phyloP scores from a whole-genome alignment of 495 filamentous ascomycete genomes.

The Neurospora tetraspora region DNA sequence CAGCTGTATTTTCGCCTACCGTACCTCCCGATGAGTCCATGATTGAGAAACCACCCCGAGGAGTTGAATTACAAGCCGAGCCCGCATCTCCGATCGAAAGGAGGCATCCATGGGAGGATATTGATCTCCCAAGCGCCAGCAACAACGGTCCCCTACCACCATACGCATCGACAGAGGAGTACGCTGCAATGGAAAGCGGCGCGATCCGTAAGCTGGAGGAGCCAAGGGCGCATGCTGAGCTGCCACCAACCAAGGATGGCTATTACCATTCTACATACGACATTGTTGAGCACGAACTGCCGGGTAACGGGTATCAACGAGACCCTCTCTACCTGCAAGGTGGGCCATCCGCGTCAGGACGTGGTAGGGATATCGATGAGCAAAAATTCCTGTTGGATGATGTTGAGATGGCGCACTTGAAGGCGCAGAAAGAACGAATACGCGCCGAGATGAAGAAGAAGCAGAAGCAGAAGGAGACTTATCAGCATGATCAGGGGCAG shows the following conservation, averaged over 20 bases:
- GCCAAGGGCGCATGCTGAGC: constrained; percentile 20
- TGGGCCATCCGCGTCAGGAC: constrained; percentile 1
- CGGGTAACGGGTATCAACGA: constrained; percentile 12
- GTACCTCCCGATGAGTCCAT: constrained; percentile 20
- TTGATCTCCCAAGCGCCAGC: constrained; percentile 3
- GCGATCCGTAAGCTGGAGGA: constrained; percentile 21
- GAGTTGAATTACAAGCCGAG: constrained; percentile 4
- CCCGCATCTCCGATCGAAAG: constrained; percentile 14
- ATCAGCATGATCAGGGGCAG: constrained; percentile 1
- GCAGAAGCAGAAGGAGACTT: background rate
- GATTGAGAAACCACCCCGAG: constrained; percentile 1
- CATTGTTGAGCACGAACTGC: constrained; percentile 22
- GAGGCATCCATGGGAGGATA: constrained; percentile 9
- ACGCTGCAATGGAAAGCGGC: constrained; percentile 22
- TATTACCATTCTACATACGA: constrained; percentile 17
- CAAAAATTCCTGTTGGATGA: constrained; percentile 22
- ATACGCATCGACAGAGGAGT: constrained; percentile 21
- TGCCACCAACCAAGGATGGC: constrained; percentile 28
- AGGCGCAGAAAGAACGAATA: constrained; percentile 13
- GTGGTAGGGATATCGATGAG: constrained; percentile 19
- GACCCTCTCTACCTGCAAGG: constrained; percentile 9
- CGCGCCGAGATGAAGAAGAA: constrained; percentile 1
- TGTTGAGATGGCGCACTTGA: constrained; percentile 13
- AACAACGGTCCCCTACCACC: constrained; percentile 20
- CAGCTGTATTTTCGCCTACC: constrained; percentile 15